Base-by-base conservation (phyloP, 176 grass and related monocot species). In the Cymbopogon citratus region DNA sequence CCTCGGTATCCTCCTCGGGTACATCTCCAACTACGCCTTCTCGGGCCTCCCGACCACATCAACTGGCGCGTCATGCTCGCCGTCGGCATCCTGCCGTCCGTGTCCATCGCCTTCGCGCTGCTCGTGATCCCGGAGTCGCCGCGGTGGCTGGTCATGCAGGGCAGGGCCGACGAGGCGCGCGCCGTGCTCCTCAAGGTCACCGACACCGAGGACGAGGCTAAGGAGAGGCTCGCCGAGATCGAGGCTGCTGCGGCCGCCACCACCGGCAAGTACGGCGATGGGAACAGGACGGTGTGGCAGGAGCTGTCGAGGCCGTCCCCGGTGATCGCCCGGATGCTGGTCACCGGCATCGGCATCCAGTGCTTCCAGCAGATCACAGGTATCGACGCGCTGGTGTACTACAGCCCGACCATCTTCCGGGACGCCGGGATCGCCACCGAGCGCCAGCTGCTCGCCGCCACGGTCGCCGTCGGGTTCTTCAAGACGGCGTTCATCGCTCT, bases 61-160 rank as follows among this genome's bases (percentile, higher is more conserved):
- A 92, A 40, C 77, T 94, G 94, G 94, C 87, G 94, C 7, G 79
- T 97, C 52, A 97, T 97, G 94, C 89, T 97, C 25, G 94, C 91
- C 79, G 89, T 90, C 12, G 94, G 94, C 73, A 91, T 97, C 69
- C 74, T 97, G 1, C 91, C 94, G 0, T 97, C 94, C 9, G 70
- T 88, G 24, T 94, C 85, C 71, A 81, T 97, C 76, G 94, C 71
- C 23, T 91, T 94, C 59, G 94, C 89, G 12, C 76, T 97, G 59
- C 51, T 84, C 46, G 86, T 94, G 21, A 97, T 97, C 70, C 94
- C 91, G 0, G 94, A 97, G 79, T 97, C 89, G 59, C 94, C 89
- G 31, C 86, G 94, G 81, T 94, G 94, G 94, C 78, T 97, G 0
- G 89, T 97, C 5, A 80, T 94, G 89, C 81, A 88, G 78, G 81